Conservation (phyloP, 1,284 basidiomycete species). For the Sporisorium graminicola region DNA sequence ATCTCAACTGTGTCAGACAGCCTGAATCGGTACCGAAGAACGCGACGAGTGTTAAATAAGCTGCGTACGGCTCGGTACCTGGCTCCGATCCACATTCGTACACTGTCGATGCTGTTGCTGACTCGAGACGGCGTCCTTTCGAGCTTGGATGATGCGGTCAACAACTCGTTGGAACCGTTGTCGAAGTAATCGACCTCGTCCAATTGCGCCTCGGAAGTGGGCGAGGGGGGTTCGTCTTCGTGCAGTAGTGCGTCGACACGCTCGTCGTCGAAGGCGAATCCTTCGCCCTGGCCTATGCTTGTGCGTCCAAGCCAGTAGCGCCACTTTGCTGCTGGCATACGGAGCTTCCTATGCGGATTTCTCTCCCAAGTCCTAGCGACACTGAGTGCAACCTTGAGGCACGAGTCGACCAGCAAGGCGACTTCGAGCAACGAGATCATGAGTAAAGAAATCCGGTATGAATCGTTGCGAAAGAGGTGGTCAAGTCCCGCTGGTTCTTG, state of each 20-base stretch:
- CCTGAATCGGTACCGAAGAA: slow-evolving; percentile 33
- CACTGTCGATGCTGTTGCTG: slow-evolving; percentile 17
- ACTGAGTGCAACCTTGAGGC: slow-evolving; percentile 28
- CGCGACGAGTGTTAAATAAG: slow-evolving; percentile 9
- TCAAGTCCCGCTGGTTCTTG: slow-evolving; percentile 6
- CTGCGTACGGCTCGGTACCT: slow-evolving; percentile 10
- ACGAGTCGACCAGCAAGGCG: slow-evolving; percentile 36
- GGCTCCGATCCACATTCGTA: slow-evolving; percentile 7
- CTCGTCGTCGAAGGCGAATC: slow-evolving; percentile 21
- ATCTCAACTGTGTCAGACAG: slow-evolving; percentile 30
- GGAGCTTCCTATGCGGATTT: slow-evolving; percentile 13
- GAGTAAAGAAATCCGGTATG: slow-evolving; percentile 55
- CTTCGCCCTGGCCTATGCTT: slow-evolving; percentile 8
- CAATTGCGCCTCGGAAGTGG: not conserved
- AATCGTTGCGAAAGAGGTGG: slow-evolving; percentile 45
- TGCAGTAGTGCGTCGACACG: slow-evolving; percentile 33
- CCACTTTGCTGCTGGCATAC: slow-evolving; percentile 40
- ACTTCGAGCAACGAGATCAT: slow-evolving; percentile 60
- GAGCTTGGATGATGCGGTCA: not conserved
- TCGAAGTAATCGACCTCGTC: slow-evolving; percentile 35
- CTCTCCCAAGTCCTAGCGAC: slow-evolving; percentile 21
- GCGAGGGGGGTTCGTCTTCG: slow-evolving; percentile 29
- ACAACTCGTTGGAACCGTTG: slow-evolving; percentile 11
- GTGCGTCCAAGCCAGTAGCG: slow-evolving; percentile 39
- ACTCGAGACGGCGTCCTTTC: slow-evolving; percentile 19